Evolutionary conservation across 345 rosid genomes (phyloP).

Genomic region (Rhizophora mangle): DNA sequence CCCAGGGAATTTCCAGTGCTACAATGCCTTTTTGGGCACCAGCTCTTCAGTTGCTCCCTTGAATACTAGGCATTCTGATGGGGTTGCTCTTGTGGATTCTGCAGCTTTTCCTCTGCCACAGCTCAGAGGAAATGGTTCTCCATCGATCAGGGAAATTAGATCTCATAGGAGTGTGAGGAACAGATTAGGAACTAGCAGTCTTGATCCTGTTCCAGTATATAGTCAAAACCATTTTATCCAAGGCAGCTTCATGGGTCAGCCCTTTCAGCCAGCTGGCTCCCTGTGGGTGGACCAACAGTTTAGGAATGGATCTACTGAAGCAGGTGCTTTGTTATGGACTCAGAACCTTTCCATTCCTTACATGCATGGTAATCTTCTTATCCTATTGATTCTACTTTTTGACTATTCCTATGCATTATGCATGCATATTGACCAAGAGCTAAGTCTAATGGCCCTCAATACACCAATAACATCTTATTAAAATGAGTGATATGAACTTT

Average conservation of each 20-base stretch:
- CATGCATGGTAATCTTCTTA: conserved; percentile 52
- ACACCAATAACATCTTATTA: background rate
- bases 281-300: conserved; percentile 48
- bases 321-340: conserved; percentile 54
- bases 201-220: conserved; percentile 54
- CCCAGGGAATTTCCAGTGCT: conserved; percentile 46
- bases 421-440: background rate
- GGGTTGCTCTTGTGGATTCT: conserved; percentile 34
- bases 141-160: conserved; percentile 44
- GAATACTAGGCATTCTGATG: conserved; percentile 50
- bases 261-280: conserved; percentile 44
- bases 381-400: background rate
- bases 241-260: conserved; percentile 51
- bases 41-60: conserved; percentile 38
- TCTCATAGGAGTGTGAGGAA: conserved; percentile 57
- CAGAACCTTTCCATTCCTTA: conserved; percentile 50
- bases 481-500: background rate
- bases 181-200: conserved; percentile 48
- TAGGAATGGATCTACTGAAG: conserved; percentile 38
- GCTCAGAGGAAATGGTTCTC: conserved; percentile 39
- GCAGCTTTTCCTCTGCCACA: conserved; percentile 40
- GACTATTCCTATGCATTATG: background rate
- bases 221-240: conserved; percentile 44
- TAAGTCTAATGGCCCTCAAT: background rate
- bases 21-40: conserved; percentile 46